These are phyloP conservation scores for Sporothrix inflata DNA, from an alignment of 2,329 filamentous ascomycete genomes.

Conservation along the genomic window DNA sequence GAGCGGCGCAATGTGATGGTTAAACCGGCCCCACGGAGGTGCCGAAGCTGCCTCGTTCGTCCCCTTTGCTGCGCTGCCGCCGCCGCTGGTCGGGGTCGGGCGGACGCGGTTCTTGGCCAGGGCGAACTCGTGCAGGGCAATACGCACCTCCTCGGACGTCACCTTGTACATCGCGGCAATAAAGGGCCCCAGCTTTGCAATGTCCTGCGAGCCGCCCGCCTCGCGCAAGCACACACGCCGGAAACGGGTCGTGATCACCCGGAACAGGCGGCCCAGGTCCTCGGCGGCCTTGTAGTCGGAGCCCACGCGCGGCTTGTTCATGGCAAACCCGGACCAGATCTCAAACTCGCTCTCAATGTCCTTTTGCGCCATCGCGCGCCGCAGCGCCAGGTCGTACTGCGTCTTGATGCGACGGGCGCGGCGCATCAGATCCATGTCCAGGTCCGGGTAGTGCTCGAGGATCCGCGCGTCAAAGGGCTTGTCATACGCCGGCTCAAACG, in stretches of 20 bases:
- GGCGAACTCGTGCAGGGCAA: conserved; percentile 57
- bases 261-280: conserved; percentile 71
- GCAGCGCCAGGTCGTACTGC: conserved; percentile 76
- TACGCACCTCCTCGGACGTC: conserved; percentile 70
- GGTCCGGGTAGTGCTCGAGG: conserved; percentile 58
- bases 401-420: conserved; percentile 69
- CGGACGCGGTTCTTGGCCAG: background rate
- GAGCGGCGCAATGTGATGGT: conserved; percentile 67
- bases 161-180: conserved; percentile 87
- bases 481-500: conserved; percentile 74
- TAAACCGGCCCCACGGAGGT: conserved; percentile 41
- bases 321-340: conserved; percentile 82
- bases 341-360: conserved; percentile 88
- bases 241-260: conserved; percentile 69
- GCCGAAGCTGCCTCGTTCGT: background rate
- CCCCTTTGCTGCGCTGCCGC: background rate
- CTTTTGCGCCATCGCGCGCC: conserved; percentile 81
- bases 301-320: conserved; percentile 71
- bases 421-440: conserved; percentile 59
- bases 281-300: conserved; percentile 87
- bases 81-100: too few relatives aligned
- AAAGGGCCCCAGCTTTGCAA: conserved; percentile 67
- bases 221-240: conserved; percentile 66
- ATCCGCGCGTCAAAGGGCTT: conserved; percentile 77
- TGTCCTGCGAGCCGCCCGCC: conserved; percentile 60